Evolutionary conservation across 306 rosid genomes (phyloP).

Genomic region (Prunus mume): DNA sequence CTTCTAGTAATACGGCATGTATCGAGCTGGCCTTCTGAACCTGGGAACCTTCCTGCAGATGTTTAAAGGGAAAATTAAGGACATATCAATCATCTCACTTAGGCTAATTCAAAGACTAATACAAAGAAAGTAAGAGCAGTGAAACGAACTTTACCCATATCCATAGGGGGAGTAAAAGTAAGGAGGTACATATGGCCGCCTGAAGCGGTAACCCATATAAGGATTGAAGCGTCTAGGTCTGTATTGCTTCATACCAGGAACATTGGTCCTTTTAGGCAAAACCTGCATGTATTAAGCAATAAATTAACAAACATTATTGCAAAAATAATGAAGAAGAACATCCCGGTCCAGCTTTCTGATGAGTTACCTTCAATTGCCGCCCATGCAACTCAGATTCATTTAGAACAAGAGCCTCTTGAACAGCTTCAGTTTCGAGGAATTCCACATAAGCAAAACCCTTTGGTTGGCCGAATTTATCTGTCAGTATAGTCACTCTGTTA

Average conservation of each 20-base stretch:
- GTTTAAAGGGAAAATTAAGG: slow-evolving; percentile 8
- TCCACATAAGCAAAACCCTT: slow-evolving; percentile 97
- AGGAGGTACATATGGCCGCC: slow-evolving; percentile 86
- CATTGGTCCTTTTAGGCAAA: slow-evolving; percentile 87
- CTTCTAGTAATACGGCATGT: slow-evolving; percentile 79
- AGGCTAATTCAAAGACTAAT: background rate
- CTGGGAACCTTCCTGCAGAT: slow-evolving; percentile 77
- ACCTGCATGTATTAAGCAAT: slow-evolving; percentile 41
- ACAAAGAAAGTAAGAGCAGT: background rate
- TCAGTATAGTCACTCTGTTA: slow-evolving; percentile 85
- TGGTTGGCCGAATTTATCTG: slow-evolving; percentile 91
- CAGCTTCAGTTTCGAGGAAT: slow-evolving; percentile 81
- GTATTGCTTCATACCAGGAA: slow-evolving; percentile 94
- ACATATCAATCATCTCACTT: slow-evolving; percentile 10
- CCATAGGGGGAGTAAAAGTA: slow-evolving; percentile 79
- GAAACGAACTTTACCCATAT: slow-evolving; percentile 64
- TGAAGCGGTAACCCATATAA: slow-evolving; percentile 59
- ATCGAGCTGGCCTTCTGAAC: slow-evolving; percentile 68
- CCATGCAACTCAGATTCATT: slow-evolving; percentile 90
- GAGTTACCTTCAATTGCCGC: slow-evolving; percentile 75
- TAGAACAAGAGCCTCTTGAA: slow-evolving; percentile 80
- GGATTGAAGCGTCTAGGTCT: slow-evolving; percentile 77
- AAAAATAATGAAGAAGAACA: background rate
- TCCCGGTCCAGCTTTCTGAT: background rate
- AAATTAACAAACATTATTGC: background rate